Percentiles rank a stretch among this genome's conserved stretches.
phyloP scores from a whole-genome alignment of 352 stramenopile genomes.

The Pythium diclinum region DNA sequence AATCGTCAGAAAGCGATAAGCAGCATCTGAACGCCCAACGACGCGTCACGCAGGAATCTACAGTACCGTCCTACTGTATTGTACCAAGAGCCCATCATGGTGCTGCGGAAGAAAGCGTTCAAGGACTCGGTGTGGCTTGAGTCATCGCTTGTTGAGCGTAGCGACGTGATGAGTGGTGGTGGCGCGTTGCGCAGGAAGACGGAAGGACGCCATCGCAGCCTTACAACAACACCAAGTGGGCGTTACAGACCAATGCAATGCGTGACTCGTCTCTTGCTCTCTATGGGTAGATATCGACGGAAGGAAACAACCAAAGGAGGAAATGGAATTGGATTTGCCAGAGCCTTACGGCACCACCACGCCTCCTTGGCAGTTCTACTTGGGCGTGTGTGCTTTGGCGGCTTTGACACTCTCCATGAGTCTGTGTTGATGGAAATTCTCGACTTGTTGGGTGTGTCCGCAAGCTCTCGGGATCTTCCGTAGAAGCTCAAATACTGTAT shows the following conservation, averaged over 20 bases:
- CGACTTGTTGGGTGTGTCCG: not conserved
- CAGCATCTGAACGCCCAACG: constrained; percentile 2
- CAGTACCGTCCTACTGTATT: not conserved
- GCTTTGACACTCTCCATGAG: not conserved
- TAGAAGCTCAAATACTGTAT: not conserved
- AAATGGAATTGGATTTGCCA: not conserved
- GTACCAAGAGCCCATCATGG: not conserved
- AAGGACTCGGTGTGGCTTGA: not conserved
- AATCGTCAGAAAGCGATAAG: not conserved
- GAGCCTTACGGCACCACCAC: not conserved
- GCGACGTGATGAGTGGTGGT: not conserved
- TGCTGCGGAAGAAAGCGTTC: not conserved
- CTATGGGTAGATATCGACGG: not conserved
- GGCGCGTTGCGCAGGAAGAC: not conserved
- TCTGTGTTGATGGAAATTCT: not conserved
- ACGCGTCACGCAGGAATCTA: not conserved
- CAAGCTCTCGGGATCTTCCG: not conserved
- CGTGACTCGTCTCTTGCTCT: constrained; percentile 1
- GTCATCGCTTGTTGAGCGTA: not conserved
- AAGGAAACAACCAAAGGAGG: not conserved
- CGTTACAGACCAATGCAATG: not conserved
- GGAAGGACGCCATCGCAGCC: not conserved
- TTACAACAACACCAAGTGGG: not conserved
- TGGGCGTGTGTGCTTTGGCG: not conserved
- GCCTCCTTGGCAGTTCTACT: not conserved